Conservation (phyloP, 1,139 yeast genomes). For the Lodderomyces margitis region DNA sequence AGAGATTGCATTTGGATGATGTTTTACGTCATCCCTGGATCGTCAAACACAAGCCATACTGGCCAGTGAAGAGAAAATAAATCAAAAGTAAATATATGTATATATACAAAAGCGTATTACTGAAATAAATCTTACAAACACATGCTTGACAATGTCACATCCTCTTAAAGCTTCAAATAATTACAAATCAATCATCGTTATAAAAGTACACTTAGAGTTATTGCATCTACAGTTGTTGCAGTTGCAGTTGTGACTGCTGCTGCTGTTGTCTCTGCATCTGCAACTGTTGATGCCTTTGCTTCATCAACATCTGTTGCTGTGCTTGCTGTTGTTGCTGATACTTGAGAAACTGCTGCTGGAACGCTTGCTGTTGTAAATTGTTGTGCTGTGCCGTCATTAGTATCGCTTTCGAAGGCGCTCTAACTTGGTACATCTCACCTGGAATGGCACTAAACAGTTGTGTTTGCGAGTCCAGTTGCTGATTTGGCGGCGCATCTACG, state of each 20-base stretch:
- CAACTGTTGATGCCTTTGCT: slow-evolving; percentile 17
- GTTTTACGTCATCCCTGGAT: slow-evolving; percentile 86
- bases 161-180: not conserved
- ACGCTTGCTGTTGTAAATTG: slow-evolving; percentile 44
- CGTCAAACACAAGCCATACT: slow-evolving; percentile 50
- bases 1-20: slow-evolving; percentile 58
- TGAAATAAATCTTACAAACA: too few relatives aligned
- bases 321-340: slow-evolving; percentile 45
- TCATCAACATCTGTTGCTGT: slow-evolving; percentile 20
- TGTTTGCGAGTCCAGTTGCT: slow-evolving; percentile 30
- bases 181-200: not conserved
- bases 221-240: slow-evolving; percentile 1
- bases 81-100: not conserved
- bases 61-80: slow-evolving; percentile 25
- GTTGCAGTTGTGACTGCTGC: slow-evolving; percentile 28
- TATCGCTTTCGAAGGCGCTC: slow-evolving; percentile 60
- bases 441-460: slow-evolving; percentile 53
- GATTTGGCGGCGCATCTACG: slow-evolving; percentile 42
- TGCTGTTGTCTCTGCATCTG: slow-evolving; percentile 31
- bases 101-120: too few relatives aligned
- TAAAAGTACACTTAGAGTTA: too few relatives aligned
- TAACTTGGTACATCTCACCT: slow-evolving; percentile 55
- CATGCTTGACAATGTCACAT: not conserved
- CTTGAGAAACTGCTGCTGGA: slow-evolving; percentile 50
- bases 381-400: slow-evolving; percentile 45